Conservation (phyloP, 2,329 filamentous ascomycete genomes). For the Epicoccum sorghinum region DNA sequence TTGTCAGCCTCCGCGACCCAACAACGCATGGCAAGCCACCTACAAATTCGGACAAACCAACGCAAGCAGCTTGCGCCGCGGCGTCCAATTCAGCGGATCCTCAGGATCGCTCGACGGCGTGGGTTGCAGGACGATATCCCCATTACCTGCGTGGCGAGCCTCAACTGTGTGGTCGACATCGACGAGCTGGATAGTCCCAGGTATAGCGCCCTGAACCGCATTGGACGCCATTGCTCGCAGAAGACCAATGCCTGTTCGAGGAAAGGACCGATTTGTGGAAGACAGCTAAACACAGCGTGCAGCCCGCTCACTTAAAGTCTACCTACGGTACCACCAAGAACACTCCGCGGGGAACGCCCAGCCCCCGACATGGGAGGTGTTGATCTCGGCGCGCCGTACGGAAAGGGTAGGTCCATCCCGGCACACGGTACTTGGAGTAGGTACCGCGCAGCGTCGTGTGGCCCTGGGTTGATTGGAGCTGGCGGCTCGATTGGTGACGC, state of each 20-base stretch:
- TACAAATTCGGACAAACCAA: constrained; percentile 34
- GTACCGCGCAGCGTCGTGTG: neutral
- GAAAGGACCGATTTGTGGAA: constrained; percentile 2
- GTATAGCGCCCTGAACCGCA: constrained; percentile 43
- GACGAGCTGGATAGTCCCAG: constrained; percentile 53
- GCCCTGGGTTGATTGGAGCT: neutral
- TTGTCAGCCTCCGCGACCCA: too few relatives aligned
- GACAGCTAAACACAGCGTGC: neutral
- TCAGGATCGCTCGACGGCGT: constrained; percentile 43
- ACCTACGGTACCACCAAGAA: neutral
- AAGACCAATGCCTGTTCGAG: neutral
- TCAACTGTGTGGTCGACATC: constrained; percentile 48
- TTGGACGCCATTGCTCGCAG: neutral
- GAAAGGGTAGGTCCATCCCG: constrained; percentile 8
- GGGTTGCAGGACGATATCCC: constrained; percentile 52
- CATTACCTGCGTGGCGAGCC: constrained; percentile 44
- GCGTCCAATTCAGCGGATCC: constrained; percentile 45
- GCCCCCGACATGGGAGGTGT: neutral
- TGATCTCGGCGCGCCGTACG: constrained; percentile 6
- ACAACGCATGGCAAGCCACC: neutral
- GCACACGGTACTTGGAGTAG: neutral
- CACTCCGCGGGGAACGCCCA: constrained; percentile 5
- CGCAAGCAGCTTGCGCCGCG: constrained; percentile 31
- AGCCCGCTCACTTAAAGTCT: constrained; percentile 5
- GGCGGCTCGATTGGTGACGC: neutral